Evolutionary conservation across 2,329 filamentous ascomycete species (phyloP).

Genomic region (Trichoderma atrobrunneum): DNA sequence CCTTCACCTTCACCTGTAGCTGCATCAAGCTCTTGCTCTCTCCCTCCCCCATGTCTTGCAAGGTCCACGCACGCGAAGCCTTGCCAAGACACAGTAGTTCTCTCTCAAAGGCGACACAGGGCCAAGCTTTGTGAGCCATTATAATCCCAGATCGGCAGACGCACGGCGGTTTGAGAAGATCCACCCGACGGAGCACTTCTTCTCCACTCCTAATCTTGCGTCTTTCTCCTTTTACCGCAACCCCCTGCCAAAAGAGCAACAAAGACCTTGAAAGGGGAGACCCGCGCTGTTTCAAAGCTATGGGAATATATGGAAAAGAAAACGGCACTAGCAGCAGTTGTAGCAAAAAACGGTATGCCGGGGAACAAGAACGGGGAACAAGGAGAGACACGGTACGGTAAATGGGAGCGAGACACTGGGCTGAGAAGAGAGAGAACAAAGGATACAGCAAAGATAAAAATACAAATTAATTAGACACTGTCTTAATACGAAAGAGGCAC

Average conservation of each 20-base stretch:
- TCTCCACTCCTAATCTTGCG: slow-evolving; percentile 14
- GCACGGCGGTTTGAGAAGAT: slow-evolving; percentile 14
- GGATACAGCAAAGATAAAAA: not conserved
- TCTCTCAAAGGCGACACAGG: not conserved
- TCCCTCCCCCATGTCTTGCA: not conserved
- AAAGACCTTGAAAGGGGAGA: slow-evolving; percentile 5
- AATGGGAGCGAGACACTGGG: not conserved
- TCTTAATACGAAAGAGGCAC: not conserved
- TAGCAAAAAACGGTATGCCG: not conserved
- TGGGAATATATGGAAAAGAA: too few relatives aligned
- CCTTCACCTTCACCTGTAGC: not conserved
- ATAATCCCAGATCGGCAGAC: slow-evolving; percentile 25
- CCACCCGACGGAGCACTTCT: slow-evolving; percentile 1
- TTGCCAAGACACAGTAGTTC: not conserved
- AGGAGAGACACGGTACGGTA: not conserved
- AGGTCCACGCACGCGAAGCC: not conserved
- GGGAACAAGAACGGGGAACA: not conserved
- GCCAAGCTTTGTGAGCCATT: slow-evolving; percentile 1
- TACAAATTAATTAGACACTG: not conserved
- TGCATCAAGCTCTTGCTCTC: not conserved
- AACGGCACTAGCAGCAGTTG: not conserved
- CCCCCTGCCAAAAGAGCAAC: not conserved
- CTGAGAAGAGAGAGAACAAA: not conserved
- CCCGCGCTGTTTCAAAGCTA: not conserved
- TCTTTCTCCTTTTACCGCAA: not conserved